Evolutionary conservation across 208 protist species (phyloP), one percentile per base, ranked within the genome.

Genomic region (Leishmania lainsoni): DNA sequence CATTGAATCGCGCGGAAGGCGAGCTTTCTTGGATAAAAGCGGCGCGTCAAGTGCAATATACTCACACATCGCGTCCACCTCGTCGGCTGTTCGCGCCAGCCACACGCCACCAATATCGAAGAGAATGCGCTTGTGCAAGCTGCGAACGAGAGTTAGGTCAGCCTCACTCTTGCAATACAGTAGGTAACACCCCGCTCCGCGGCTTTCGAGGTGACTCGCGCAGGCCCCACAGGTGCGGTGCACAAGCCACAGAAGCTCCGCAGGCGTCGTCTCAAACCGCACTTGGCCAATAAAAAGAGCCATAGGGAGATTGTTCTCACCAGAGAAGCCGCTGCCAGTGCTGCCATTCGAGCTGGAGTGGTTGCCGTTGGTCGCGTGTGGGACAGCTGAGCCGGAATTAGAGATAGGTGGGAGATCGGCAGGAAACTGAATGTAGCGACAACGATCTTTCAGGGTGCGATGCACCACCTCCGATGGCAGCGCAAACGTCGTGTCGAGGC

Each of bases 231-330:
- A 92, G 51, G 86, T 91, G 35, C 91, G 91, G 59, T 92, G 90
- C 16, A 97, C 83, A n/a, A 97, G 81, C 92, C 92, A 96, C 39
- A 90, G 80, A 32, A 97, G 83, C 84, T 96, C 90, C 14, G 90
- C 89, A 5, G 89, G 80, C 17, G 92, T 94, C 45, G 90, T 95
- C 78, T 97, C 92, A 76, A 96, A 96, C 74, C 91, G 91, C 35
- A 97, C 89, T 84, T 97, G 94, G 3, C 92, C 94, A 80, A 97
- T 90, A 71, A 97, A 97, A 54, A 97, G 86, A 3, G 86, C 85
- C n/a, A 85, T 85, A 3, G 82, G 82, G 12, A 81, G 56, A 70
- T 63, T 77, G 52, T 12, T 72, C 56, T 78, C 52, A 52, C 73
- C 75, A 22, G 14, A 65, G 48, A 69, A 29, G 80, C 61, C 58